Conservation (phyloP, 2,329 filamentous ascomycete species). For the Clarireedia hainanense region DNA sequence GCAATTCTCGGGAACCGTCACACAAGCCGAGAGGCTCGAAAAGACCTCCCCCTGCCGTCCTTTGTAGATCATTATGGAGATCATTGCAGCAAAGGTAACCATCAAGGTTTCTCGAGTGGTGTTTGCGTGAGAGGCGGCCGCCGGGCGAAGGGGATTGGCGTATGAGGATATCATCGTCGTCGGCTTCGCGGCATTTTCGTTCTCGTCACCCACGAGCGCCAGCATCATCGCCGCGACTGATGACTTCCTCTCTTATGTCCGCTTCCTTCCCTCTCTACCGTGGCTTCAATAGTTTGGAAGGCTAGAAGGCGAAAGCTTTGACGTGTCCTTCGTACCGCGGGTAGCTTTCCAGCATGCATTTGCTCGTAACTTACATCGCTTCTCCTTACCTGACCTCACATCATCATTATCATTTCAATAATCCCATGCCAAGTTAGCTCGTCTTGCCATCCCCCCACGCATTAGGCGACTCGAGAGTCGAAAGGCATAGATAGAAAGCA, state of each 20-base stretch:
- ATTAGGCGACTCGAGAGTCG: too few species aligned
- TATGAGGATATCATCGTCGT: too few species aligned
- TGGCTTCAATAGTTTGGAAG: conserved; percentile 8
- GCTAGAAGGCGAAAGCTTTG: background rate
- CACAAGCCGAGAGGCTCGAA: too few species aligned
- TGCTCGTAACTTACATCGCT: too few species aligned
- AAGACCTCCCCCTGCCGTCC: background rate
- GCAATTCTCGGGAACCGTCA: too few species aligned
- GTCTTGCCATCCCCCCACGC: too few species aligned
- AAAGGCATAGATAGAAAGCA: too few species aligned
- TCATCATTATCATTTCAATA: background rate
- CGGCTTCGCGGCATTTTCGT: background rate
- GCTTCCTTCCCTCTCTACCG: background rate
- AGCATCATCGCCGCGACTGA: too few species aligned
- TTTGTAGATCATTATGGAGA: background rate
- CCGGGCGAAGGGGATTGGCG: too few species aligned
- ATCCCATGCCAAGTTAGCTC: background rate
- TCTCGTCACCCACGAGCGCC: background rate
- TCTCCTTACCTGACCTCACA: conserved; percentile 2
- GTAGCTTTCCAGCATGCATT: background rate
- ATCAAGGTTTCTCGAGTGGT: background rate
- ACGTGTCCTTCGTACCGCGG: background rate
- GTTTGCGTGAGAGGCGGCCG: background rate
- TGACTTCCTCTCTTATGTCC: background rate
- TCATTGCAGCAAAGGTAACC: background rate